Evolutionary conservation across 2,329 filamentous ascomycete species (phyloP).

Genomic region (Bisporella sp.): DNA sequence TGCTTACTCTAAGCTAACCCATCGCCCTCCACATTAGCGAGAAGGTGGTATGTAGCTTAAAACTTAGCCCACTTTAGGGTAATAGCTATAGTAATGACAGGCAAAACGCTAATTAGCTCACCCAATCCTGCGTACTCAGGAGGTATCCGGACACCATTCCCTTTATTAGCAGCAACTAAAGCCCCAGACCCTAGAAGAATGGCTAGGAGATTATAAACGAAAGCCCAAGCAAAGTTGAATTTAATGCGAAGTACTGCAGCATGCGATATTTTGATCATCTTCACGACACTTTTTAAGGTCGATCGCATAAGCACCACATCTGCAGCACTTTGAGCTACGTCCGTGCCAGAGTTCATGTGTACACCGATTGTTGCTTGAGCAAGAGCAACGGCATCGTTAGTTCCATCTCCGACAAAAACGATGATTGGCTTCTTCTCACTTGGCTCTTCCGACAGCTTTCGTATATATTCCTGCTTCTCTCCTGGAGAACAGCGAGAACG

Average conservation of each 20-base stretch:
- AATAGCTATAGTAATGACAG: slow-evolving; percentile 39
- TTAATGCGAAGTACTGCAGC: slow-evolving; percentile 32
- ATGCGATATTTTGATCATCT: background rate
- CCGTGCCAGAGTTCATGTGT: slow-evolving; percentile 55
- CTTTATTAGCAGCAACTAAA: slow-evolving; percentile 36
- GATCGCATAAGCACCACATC: slow-evolving; percentile 52
- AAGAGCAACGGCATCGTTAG: slow-evolving; percentile 69
- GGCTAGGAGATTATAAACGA: slow-evolving; percentile 55
- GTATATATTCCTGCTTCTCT: slow-evolving; percentile 4
- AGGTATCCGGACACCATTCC: background rate
- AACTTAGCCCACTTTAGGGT: slow-evolving; percentile 6
- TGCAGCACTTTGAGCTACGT: slow-evolving; percentile 59
- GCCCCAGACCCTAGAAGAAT: slow-evolving; percentile 53
- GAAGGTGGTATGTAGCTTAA: background rate
- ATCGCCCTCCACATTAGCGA: too few species aligned
- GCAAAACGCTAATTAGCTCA: slow-evolving; percentile 58
- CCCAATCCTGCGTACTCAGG: slow-evolving; percentile 49
- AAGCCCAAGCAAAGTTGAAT: slow-evolving; percentile 58
- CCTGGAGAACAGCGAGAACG: slow-evolving; percentile 30
- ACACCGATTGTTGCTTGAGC: slow-evolving; percentile 65
- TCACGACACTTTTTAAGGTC: background rate
- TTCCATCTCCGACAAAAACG: slow-evolving; percentile 73
- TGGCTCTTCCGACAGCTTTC: background rate
- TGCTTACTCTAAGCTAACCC: too few species aligned
- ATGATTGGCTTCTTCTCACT: background rate